Evolutionary conservation across 768 basidiomycete genomes (phyloP).

Genomic region (Roridomyces roridus): DNA sequence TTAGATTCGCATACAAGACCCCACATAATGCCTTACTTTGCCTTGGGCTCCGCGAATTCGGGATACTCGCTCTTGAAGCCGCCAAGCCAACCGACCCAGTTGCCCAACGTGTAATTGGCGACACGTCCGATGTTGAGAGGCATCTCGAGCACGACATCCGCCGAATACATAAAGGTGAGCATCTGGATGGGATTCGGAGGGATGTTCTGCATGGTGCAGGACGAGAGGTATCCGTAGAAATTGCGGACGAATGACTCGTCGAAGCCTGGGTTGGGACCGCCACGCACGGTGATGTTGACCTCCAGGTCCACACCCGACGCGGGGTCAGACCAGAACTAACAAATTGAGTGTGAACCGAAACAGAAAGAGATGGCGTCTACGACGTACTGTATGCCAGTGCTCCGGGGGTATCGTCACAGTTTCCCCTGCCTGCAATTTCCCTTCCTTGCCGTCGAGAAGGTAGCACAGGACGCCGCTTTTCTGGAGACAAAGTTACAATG

Average conservation of each 20-base stretch:
- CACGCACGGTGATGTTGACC: constrained; percentile 32
- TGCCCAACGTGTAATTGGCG: constrained; percentile 29
- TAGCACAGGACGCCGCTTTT: constrained; percentile 33
- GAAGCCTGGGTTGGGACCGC: constrained; percentile 32
- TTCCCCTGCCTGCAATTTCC: constrained; percentile 30
- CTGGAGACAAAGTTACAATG: constrained; percentile 4
- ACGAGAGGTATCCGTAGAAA: constrained; percentile 32
- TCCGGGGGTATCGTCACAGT: constrained; percentile 28
- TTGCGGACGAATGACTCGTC: constrained; percentile 35
- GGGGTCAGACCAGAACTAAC: constrained; percentile 33
- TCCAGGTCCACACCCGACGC: constrained; percentile 30
- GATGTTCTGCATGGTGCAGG: constrained; percentile 28
- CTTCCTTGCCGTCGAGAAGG: constrained; percentile 29
- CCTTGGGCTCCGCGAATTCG: constrained; percentile 15
- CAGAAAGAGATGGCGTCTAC: too few relatives aligned
- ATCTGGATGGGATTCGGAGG: constrained; percentile 32
- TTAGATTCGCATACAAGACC: too few relatives aligned
- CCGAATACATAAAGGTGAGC: constrained; percentile 33
- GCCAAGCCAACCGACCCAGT: constrained; percentile 31
- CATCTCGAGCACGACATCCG: constrained; percentile 33
- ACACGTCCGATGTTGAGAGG: constrained; percentile 28
- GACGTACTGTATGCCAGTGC: constrained; percentile 30
- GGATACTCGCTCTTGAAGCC: constrained; percentile 31
- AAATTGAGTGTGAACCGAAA: neutral
- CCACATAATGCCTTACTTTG: too few relatives aligned